Percentiles rank a stretch among this genome's conserved stretches.
phyloP scores from a whole-genome alignment of 2,329 filamentous ascomycete genomes.

The Fusarium keratoplasticum region DNA sequence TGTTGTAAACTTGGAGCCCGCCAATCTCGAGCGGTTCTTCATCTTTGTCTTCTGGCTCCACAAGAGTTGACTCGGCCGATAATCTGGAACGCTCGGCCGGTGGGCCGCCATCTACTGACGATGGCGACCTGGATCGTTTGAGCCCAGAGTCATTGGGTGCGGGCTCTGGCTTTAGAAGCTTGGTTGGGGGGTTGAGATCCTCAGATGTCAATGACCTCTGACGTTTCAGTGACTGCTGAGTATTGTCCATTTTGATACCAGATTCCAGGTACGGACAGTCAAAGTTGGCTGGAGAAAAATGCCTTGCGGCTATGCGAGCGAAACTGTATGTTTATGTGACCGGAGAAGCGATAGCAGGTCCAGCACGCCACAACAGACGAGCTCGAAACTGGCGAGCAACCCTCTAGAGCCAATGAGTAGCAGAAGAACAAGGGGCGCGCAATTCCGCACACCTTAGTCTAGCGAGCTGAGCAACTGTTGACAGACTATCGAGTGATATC shows the following conservation, averaged over 20 bases:
- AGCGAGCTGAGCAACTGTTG: background rate
- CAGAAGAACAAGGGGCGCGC: background rate
- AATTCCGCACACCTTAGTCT: background rate
- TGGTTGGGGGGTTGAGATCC: background rate
- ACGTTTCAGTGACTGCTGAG: background rate
- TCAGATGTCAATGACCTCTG: background rate
- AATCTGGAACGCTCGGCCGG: background rate
- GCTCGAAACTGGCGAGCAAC: background rate
- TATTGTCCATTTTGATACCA: background rate
- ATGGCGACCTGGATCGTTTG: background rate
- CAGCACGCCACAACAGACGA: background rate
- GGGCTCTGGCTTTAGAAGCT: background rate
- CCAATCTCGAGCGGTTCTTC: background rate
- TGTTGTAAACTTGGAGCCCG: background rate
- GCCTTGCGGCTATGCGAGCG: background rate
- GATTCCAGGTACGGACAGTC: background rate
- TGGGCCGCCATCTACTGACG: background rate
- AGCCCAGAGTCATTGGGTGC: background rate
- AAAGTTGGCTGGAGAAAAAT: background rate
- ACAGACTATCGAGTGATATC: background rate
- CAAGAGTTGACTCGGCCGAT: background rate
- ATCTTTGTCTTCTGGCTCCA: background rate
- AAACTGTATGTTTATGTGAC: background rate
- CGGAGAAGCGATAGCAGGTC: background rate
- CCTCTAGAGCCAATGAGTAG: background rate